A percentile compares a stretch with the other conserved stretches of the same genome.
phyloP scores from a whole-genome alignment of 1,284 basidiomycete species.

The Entoloma clypeatum region DNA sequence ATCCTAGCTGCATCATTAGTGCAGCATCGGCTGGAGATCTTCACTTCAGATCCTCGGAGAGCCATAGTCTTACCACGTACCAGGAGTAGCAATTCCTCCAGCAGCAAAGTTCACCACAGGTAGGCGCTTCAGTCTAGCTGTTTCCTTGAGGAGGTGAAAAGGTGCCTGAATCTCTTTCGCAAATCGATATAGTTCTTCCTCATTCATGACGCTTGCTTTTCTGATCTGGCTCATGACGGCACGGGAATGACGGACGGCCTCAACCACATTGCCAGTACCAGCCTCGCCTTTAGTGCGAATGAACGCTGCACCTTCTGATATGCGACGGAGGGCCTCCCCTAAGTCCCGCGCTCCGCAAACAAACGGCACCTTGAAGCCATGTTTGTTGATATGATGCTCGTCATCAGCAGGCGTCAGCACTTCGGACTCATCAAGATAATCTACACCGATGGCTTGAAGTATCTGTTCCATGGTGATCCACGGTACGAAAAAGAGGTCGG shows the following conservation, averaged over 20 bases:
- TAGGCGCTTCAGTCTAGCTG: constrained; percentile 87
- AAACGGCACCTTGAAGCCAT: constrained; percentile 86
- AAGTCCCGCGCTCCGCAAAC: constrained; percentile 79
- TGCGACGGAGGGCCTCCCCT: constrained; percentile 93
- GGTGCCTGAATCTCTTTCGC: constrained; percentile 95
- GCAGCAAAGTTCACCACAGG: constrained; percentile 97
- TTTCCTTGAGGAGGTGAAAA: constrained; percentile 97
- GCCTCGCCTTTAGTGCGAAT: constrained; percentile 98
- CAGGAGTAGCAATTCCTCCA: constrained; percentile 95
- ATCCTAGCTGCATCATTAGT: constrained; percentile 99
- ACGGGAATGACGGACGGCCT: constrained; percentile 92
- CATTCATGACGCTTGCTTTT: constrained; percentile 80
- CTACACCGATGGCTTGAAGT: constrained; percentile 89
- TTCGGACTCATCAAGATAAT: constrained; percentile 98
- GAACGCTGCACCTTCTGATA: constrained; percentile 96
- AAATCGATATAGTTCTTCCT: constrained; percentile 94
- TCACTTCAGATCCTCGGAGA: constrained; percentile 1
- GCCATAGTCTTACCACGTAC: constrained; percentile 38
- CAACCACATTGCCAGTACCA: constrained; percentile 97
- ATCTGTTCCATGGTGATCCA: too few relatives aligned
- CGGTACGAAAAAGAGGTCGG: too few relatives aligned
- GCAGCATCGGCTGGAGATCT: constrained; percentile 80
- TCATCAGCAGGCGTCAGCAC: constrained; percentile 96
- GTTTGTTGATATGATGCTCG: constrained; percentile 86
- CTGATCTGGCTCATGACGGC: constrained; percentile 84